Evolutionary conservation across 2,329 filamentous ascomycete genomes (phyloP).

Genomic region (Penicillium sp.): DNA sequence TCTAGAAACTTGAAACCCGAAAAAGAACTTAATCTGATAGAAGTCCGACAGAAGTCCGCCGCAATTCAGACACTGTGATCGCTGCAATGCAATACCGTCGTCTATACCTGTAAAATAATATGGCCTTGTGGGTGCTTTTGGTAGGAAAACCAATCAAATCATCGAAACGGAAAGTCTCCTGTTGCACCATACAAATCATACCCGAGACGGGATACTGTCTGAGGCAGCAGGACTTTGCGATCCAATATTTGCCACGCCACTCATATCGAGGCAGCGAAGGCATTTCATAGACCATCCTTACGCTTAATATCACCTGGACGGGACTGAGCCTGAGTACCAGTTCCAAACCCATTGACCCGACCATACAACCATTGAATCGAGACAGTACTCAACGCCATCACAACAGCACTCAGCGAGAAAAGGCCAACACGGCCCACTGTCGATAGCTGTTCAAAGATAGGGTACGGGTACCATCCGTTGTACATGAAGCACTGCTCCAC

Average conservation of each 20-base stretch:
- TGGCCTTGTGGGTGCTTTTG: neutral
- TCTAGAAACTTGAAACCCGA: too few relatives aligned
- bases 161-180: too few relatives aligned
- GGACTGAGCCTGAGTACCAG: conserved; percentile 19
- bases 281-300: conserved; percentile 23
- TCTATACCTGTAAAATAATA: neutral
- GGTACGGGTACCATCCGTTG: conserved; percentile 78
- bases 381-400: conserved; percentile 72
- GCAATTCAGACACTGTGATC: neutral
- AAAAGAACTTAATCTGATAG: too few relatives aligned
- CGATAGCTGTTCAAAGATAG: conserved; percentile 71
- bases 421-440: conserved; percentile 66
- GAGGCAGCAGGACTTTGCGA: neutral
- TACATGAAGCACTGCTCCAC: conserved; percentile 60
- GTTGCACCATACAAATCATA: neutral
- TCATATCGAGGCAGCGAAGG: neutral
- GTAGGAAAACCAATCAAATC: too few relatives aligned
- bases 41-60: too few relatives aligned
- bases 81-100: neutral
- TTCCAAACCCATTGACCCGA: conserved; percentile 44
- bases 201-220: neutral
- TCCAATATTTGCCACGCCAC: neutral
- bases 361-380: conserved; percentile 70
- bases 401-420: conserved; percentile 67
- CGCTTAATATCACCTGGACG: conserved; percentile 31